Percentiles rank a stretch among this genome's conserved stretches.
Conservation (phyloP, 208 protist genomes). For the Trypanosoma melophagium region DNA sequence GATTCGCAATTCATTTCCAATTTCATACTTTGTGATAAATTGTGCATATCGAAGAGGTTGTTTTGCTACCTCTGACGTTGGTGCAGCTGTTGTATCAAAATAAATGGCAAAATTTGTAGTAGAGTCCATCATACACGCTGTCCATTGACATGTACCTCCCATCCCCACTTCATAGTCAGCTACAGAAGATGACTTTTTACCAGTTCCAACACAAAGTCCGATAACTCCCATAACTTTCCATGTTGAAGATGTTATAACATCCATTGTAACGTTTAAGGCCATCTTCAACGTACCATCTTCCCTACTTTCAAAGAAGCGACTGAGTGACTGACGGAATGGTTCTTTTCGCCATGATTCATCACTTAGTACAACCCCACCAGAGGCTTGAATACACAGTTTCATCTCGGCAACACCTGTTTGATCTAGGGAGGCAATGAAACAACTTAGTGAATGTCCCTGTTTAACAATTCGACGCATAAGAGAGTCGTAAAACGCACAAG, state of each 20-base stretch:
- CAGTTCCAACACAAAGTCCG: constrained; percentile 90
- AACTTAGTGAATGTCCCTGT: constrained; percentile 95
- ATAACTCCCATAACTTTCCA: constrained; percentile 96
- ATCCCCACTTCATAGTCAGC: constrained; percentile 93
- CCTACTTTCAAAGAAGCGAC: constrained; percentile 87
- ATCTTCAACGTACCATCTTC: constrained; percentile 85
- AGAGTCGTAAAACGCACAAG: constrained; percentile 92
- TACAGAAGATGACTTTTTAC: constrained; percentile 90
- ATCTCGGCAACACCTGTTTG: constrained; percentile 97
- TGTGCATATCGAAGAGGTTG: constrained; percentile 82
- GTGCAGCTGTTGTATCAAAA: constrained; percentile 92
- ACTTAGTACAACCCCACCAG: constrained; percentile 95
- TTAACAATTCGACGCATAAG: constrained; percentile 93
- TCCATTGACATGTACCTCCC: constrained; percentile 97
- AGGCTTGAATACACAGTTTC: constrained; percentile 90
- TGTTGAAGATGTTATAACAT: constrained; percentile 94
- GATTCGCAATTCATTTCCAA: constrained; percentile 68
- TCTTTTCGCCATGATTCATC: constrained; percentile 96
- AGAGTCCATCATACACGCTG: constrained; percentile 92
- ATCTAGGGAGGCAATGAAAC: constrained; percentile 96
- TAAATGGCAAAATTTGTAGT: constrained; percentile 95
- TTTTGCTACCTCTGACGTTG: constrained; percentile 32
- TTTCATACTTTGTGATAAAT: constrained; percentile 96
- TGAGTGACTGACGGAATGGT: constrained; percentile 94
- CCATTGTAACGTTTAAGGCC: constrained; percentile 95